Base-by-base conservation (phyloP, 108 stramenopile genomes). In the Nitzschia palea region DNA sequence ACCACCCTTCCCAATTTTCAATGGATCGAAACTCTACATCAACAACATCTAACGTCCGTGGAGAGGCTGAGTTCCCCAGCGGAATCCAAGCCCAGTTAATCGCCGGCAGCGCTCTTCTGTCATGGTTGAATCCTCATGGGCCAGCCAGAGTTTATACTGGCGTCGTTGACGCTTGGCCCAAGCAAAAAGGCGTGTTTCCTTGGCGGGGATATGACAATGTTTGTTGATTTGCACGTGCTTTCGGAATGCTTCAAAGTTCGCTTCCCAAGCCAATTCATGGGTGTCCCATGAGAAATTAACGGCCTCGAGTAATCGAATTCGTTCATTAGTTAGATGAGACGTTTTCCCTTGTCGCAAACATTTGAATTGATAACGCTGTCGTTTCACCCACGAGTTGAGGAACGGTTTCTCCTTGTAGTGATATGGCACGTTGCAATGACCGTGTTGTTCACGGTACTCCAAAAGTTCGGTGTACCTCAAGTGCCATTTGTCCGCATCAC, bases 141-240 rank as follows among this genome's bases (percentile, higher is more conserved):
- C 25, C 14, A 29, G 10, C n/a, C 23, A 63, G 26, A 53, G 53
- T 30, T 54, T 53, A 25, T 67, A 48, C 12, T 67, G 51, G 1
- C 65, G 51, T 25, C 65, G 65, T 43, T 67, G 65, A 54, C 63
- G 42, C 31, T 64, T 64, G 15, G n/a, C n/a, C 47, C 47, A 48
- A 4, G 47, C 47, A 20, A 48, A 48, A 20, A 48, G 47, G 18
- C 47, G 47, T 4, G 47, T 48, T 20, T 48, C 47, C 18, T 20
- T 37, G 20, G 59, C 37, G 3, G 59, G 59, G 29, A 55, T n/a
- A 55, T 55, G 28, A 33, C 54, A 55, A 29, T 55, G 54, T 4
- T 30, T 30, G 23, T 55, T 4, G 5, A 25, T 9, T 14, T 61
- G 6, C 12, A 32, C 23, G 42, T 43, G 42, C 30, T 36, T 20